phyloP scores from a whole-genome alignment of 257 asterid genomes.

The Leptodermis oblonga region DNA sequence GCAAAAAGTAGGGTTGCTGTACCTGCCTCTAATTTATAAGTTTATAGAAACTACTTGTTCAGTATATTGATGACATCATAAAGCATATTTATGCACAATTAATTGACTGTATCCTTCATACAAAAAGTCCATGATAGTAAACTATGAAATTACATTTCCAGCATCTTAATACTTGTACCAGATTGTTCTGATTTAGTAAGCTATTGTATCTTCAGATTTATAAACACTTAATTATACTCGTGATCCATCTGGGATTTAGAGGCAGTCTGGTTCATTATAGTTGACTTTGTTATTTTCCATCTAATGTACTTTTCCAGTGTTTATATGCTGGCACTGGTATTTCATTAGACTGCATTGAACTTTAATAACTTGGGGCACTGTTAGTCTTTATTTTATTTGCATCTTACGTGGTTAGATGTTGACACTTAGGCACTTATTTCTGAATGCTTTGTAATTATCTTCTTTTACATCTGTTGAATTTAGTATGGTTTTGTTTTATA shows the following conservation, averaged over 20 bases:
- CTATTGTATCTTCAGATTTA: background rate
- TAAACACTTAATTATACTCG: background rate
- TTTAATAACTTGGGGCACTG: background rate
- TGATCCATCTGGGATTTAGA: background rate
- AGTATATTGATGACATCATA: background rate
- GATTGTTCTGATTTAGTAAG: background rate
- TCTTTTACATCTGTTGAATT: background rate
- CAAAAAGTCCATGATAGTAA: background rate
- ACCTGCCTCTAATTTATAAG: background rate
- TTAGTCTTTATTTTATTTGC: background rate
- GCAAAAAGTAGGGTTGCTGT: background rate
- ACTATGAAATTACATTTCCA: background rate
- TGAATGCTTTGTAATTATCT: background rate
- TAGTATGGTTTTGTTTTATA: background rate
- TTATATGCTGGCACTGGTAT: background rate
- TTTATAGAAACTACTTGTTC: background rate
- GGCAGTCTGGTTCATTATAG: background rate
- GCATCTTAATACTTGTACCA: background rate
- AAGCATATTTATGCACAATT: background rate
- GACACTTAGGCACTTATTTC: background rate
- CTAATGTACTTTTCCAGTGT: background rate
- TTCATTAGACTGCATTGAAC: background rate
- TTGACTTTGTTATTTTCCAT: background rate
- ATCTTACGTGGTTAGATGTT: background rate
- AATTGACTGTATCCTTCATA: background rate